These are phyloP conservation scores for Bisporella sp. DNA, from an alignment of 2,329 filamentous ascomycete genomes.

Conservation along the genomic window DNA sequence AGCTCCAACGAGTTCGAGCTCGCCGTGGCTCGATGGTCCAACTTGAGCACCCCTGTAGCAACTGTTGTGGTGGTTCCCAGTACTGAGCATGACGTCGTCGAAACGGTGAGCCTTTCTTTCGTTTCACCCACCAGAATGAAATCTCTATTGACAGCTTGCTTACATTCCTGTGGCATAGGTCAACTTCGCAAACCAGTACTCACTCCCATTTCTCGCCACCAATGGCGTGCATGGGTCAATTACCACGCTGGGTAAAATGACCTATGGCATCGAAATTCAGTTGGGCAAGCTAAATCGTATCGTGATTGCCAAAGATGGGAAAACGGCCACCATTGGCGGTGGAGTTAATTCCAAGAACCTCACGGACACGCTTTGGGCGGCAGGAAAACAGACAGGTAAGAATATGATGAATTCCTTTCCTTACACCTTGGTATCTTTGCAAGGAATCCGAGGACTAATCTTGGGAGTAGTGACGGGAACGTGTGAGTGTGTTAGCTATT, in stretches of 20 bases:
- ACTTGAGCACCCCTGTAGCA: constrained; percentile 33
- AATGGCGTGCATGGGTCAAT: neutral
- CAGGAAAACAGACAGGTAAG: constrained; percentile 32
- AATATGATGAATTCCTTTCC: constrained; percentile 28
- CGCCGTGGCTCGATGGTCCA: constrained; percentile 26
- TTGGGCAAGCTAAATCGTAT: constrained; percentile 26
- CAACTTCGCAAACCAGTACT: too few relatives aligned
- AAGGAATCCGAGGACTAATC: constrained; percentile 29
- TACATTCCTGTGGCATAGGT: neutral
- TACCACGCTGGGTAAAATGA: constrained; percentile 29
- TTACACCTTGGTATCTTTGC: constrained; percentile 5
- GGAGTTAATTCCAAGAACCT: constrained; percentile 25
- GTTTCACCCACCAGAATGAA: neutral
- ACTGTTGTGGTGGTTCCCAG: constrained; percentile 41
- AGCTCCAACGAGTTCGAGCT: constrained; percentile 10
- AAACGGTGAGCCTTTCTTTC: constrained; percentile 32
- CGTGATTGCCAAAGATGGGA: constrained; percentile 22
- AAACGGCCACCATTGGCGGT: constrained; percentile 26
- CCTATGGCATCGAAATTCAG: constrained; percentile 28
- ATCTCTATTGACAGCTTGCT: neutral
- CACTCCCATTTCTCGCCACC: too few relatives aligned
- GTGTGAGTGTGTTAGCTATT: constrained; percentile 40
- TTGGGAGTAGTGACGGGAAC: constrained; percentile 30
- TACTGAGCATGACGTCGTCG: constrained; percentile 40
- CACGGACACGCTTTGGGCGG: constrained; percentile 19